Evolutionary conservation across 345 rosid species (phyloP).

Genomic region (Cochlearia excelsa): DNA sequence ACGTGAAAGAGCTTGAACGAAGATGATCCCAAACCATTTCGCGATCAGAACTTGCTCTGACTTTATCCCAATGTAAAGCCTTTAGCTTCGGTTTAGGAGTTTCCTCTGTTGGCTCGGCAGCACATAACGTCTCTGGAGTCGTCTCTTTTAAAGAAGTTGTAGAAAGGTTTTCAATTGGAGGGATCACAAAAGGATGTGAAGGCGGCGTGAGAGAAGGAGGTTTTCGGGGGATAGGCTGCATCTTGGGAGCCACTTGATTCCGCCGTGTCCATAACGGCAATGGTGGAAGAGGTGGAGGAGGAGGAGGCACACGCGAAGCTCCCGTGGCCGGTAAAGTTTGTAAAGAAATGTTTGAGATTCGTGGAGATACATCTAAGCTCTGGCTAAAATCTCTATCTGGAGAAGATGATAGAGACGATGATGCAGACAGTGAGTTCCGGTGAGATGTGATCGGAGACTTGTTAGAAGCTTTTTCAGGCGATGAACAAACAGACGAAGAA

Average conservation of each 20-base stretch:
- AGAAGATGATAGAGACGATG: slow-evolving; percentile 40
- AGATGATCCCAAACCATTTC: slow-evolving; percentile 99
- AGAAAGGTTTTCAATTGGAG: slow-evolving; percentile 24
- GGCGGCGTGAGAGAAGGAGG: slow-evolving; percentile 66
- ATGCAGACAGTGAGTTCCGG: slow-evolving; percentile 30
- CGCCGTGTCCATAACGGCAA: slow-evolving; percentile 38
- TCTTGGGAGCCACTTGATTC: slow-evolving; percentile 35
- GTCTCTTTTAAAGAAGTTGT: slow-evolving; percentile 10
- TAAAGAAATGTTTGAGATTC: slow-evolving; percentile 30
- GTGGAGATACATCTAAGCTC: slow-evolving; percentile 41
- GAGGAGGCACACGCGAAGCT: slow-evolving; percentile 7
- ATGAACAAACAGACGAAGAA: slow-evolving; percentile 39
- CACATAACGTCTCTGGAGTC: slow-evolving; percentile 13
- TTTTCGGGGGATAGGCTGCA: slow-evolving; percentile 20
- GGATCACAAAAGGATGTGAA: slow-evolving; percentile 67
- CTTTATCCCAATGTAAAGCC: slow-evolving; percentile 95
- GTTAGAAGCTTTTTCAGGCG: slow-evolving; percentile 46
- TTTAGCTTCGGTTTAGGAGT: slow-evolving; percentile 69
- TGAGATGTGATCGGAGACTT: slow-evolving; percentile 25
- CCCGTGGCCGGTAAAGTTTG: slow-evolving; percentile 22
- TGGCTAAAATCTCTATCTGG: slow-evolving; percentile 37
- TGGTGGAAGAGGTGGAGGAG: slow-evolving; percentile 40
- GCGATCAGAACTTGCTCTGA: slow-evolving; percentile 95
- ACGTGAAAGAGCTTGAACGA: slow-evolving; percentile 83
- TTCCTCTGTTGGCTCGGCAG: slow-evolving; percentile 37